Base-by-base conservation (phyloP, 192 early-diverging fungal genomes). In the Entomortierella beljakovae region DNA sequence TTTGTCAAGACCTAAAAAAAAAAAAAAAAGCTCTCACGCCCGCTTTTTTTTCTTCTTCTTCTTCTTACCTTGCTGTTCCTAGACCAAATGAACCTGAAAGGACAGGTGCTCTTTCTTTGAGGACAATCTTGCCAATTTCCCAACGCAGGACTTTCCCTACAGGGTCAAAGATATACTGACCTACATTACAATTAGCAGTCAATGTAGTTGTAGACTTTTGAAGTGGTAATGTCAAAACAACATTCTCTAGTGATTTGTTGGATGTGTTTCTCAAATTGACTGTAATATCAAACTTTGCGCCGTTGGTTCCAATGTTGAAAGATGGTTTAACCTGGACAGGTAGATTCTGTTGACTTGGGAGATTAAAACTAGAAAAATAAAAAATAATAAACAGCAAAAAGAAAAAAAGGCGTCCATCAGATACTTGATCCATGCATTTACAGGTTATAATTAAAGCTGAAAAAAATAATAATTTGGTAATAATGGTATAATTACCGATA, bases 151-250 rank as follows among this genome's bases (percentile, higher is more conserved):
- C 82, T 68, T 89, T 88, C 28, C 87, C 84, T 7, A 89, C 89
- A 29, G 88, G 91, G 72, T 94, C 92, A 77, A 88, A 94, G 67
- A 88, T 86, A 56, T 89, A 88, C 20, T 88, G 82, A 1, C 93
- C 93, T 22, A 85, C 71, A 82, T 86, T 89, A 62, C 88, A 89
- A 33, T 80, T 88, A 6, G 90, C 87, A 62, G 88, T 87, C 33
- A 92, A 67, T 46, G 82, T 86, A 0, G 86, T 85, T 5, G 86
- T 80, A 10, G 85, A 80, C 61, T 91, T 88, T 33, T 76, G 74
- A 46, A 87, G 71, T 0, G 93, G 92, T 65, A 94, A 70, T 8
- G 83, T 84, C 40, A 91, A 26, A 7, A 89, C 83, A 1, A 91
- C 81, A 42, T 87, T 80, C 73, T 95, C 94, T 9, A 94, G 68